Conservation (phyloP, 2,329 filamentous ascomycete species). For the Calonectria hawksworthii region DNA sequence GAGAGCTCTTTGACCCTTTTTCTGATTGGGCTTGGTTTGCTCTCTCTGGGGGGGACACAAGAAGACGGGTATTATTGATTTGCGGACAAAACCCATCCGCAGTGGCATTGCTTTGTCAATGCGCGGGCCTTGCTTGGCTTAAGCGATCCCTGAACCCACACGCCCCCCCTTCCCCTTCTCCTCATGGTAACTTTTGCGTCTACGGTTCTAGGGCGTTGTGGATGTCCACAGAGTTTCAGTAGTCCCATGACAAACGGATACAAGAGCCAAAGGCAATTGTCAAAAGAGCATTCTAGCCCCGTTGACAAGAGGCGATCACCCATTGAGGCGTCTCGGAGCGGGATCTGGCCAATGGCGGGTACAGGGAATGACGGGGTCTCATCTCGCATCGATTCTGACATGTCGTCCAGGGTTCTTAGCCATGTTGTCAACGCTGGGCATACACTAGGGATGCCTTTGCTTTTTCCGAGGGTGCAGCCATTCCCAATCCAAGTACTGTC, state of each 20-base stretch:
- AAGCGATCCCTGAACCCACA: not conserved
- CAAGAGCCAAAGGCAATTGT: not conserved
- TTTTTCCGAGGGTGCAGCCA: not conserved
- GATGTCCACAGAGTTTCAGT: not conserved
- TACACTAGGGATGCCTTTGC: not conserved
- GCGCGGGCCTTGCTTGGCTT: not conserved
- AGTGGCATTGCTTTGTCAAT: not conserved
- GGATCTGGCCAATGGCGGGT: not conserved
- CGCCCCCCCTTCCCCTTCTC: not conserved
- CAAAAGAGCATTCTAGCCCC: constrained; percentile 2
- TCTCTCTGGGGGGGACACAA: too few species aligned
- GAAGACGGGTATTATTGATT: not conserved
- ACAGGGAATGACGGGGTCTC: not conserved
- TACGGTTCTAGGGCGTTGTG: not conserved
- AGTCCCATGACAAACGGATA: not conserved
- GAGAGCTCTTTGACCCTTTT: constrained; percentile 1
- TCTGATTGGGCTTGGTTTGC: not conserved
- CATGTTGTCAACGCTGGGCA: not conserved
- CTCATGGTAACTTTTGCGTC: not conserved
- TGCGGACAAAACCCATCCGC: not conserved
- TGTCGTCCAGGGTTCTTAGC: not conserved
- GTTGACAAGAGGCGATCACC: not conserved
- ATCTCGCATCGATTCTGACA: constrained; percentile 4
- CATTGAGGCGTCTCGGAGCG: not conserved
- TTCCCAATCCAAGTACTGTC: not conserved